Percentiles rank a stretch among this genome's conserved stretches.
Evolutionary conservation across 805 yeast species (phyloP).

Genomic region (Candida gorgasii): DNA sequence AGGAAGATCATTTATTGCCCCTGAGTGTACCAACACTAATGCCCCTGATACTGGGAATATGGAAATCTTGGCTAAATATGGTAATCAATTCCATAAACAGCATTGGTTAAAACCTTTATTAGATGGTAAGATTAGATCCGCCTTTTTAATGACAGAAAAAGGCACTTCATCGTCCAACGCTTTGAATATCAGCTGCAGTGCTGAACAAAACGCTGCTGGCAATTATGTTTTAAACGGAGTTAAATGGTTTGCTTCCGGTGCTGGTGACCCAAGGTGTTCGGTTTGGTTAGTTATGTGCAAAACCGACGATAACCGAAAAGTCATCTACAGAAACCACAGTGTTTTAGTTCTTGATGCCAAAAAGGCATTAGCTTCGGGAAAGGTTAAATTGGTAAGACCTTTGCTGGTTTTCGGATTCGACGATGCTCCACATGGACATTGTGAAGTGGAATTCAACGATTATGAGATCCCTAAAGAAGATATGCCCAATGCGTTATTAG

Average conservation of each 20-base stretch:
- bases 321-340: constrained; percentile 53
- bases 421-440: constrained; percentile 75
- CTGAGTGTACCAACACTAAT: constrained; percentile 58
- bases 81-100: constrained; percentile 36
- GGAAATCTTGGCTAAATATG: constrained; percentile 49
- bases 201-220: constrained; percentile 38
- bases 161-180: constrained; percentile 64
- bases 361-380: constrained; percentile 50
- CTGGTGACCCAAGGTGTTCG: constrained; percentile 63
- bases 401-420: constrained; percentile 58
- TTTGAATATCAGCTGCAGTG: constrained; percentile 52
- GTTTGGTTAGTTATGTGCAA: constrained; percentile 57
- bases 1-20: constrained; percentile 55
- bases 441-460: constrained; percentile 54
- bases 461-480: constrained; percentile 48
- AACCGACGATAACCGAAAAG: constrained; percentile 30
- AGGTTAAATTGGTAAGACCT: constrained; percentile 51
- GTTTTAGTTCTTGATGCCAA: constrained; percentile 56
- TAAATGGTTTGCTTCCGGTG: constrained; percentile 73
- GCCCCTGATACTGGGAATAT: constrained; percentile 72
- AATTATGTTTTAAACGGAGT: constrained; percentile 57
- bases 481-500: constrained; percentile 42
- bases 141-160: constrained; percentile 65
- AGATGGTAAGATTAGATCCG: constrained; percentile 57
- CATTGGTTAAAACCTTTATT: constrained; percentile 55